Conservation (phyloP, 257 asterid genomes). For the Scutellaria baicalensis region DNA sequence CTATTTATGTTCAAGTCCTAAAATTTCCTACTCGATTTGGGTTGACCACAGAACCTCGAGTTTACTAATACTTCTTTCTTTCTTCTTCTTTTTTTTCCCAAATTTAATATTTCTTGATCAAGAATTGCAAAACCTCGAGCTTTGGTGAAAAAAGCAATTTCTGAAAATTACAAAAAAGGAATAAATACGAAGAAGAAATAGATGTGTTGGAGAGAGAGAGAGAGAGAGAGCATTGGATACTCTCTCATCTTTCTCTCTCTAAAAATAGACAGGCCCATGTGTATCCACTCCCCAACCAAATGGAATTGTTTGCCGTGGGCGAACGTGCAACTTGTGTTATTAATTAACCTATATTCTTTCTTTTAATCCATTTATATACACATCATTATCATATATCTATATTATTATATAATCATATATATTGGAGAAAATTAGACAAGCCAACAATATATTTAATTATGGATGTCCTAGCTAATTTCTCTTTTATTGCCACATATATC, state of each 20-base stretch:
- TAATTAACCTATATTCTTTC: not conserved
- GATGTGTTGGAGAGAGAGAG: conserved; percentile 5
- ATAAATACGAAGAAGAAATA: not conserved
- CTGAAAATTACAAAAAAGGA: not conserved
- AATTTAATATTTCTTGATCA: too few species aligned
- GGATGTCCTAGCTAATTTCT: not conserved
- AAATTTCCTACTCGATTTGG: too few species aligned
- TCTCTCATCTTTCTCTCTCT: conserved; percentile 8
- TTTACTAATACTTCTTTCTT: too few species aligned
- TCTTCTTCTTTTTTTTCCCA: too few species aligned
- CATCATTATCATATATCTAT: too few species aligned
- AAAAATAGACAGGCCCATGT: conserved; percentile 55
- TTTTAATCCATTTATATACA: too few species aligned
- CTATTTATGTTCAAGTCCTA: too few species aligned
- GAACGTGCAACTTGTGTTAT: conserved; percentile 41
- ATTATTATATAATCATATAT: too few species aligned
- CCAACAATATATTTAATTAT: not conserved
- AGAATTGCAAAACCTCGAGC: not conserved
- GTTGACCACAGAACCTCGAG: too few species aligned
- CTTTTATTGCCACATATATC: not conserved
- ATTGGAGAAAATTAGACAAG: not conserved
- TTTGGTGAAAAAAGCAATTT: not conserved
- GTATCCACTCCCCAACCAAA: conserved; percentile 45
- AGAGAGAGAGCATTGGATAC: conserved; percentile 68
- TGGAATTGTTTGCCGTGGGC: conserved; percentile 46